These are phyloP conservation scores for Plasmodium relictum DNA, from an alignment of 169 alveolate genomes.

Conservation along the genomic window DNA sequence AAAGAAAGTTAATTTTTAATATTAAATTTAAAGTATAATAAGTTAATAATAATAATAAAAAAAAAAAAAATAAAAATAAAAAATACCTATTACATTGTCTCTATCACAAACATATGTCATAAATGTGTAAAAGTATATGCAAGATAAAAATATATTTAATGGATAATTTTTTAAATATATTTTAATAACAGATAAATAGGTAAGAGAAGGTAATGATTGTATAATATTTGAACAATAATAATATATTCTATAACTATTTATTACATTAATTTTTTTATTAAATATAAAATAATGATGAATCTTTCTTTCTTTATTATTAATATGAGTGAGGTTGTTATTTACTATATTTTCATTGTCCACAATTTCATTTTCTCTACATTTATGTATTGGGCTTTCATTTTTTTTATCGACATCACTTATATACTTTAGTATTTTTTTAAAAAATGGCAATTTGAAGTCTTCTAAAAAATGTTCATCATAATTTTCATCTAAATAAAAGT, in stretches of 20 bases:
- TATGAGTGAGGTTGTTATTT: background rate
- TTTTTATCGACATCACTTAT: background rate
- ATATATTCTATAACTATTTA: slow-evolving; percentile 45
- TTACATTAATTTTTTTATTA: slow-evolving; percentile 60
- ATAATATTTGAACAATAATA: slow-evolving; percentile 56
- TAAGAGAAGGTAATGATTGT: slow-evolving; percentile 68
- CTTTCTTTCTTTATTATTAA: slow-evolving; percentile 5
- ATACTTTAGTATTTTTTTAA: slow-evolving; percentile 38
- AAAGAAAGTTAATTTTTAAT: background rate
- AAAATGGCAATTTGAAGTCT: slow-evolving; percentile 35
- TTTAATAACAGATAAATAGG: slow-evolving; percentile 62
- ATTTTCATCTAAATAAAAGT: slow-evolving; percentile 49
- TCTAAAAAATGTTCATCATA: slow-evolving; percentile 36
- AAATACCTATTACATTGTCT: slow-evolving; percentile 42
- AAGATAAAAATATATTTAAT: slow-evolving; percentile 55
- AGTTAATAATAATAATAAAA: background rate
- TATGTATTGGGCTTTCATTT: background rate
- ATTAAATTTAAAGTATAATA: background rate
- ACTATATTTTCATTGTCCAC: slow-evolving; percentile 4
- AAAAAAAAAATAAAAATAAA: slow-evolving; percentile 4
- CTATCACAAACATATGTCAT: slow-evolving; percentile 63
- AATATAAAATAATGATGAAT: slow-evolving; percentile 14
- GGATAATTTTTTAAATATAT: slow-evolving; percentile 65
- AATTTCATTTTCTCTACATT: background rate
- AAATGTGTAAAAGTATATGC: slow-evolving; percentile 60